A percentile compares a stretch with the other conserved stretches of the same genome.
These are phyloP conservation scores for Chrysosporium queenslandicum DNA, from an alignment of 2,329 filamentous ascomycete species.

Conservation along the genomic window DNA sequence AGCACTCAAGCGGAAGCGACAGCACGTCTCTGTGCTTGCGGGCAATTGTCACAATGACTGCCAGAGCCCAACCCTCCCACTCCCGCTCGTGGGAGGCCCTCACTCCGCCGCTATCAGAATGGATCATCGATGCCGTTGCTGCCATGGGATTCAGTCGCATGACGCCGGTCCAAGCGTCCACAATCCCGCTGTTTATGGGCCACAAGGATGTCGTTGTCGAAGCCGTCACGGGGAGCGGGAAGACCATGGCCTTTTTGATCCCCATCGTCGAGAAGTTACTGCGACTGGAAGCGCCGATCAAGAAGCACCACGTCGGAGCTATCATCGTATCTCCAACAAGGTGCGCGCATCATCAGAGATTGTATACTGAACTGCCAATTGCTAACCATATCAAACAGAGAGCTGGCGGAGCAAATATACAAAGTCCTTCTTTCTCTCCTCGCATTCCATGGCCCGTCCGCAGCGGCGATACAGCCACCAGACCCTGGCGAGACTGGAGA, in stretches of 20 bases:
- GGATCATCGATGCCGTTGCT: conserved; percentile 73
- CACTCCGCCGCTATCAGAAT: conserved; percentile 62
- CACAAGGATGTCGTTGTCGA: conserved; percentile 92
- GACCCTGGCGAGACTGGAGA: conserved; percentile 33
- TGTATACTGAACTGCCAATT: not conserved
- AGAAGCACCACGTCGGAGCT: conserved; percentile 79
- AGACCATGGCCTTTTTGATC: conserved; percentile 77
- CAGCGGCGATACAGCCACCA: conserved; percentile 37
- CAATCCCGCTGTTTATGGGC: conserved; percentile 75
- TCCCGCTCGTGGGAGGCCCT: conserved; percentile 58
- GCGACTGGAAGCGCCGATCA: conserved; percentile 68
- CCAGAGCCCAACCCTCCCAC: conserved; percentile 38
- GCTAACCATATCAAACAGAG: conserved; percentile 39
- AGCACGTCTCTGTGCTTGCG: too few species aligned
- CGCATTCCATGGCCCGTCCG: conserved; percentile 71
- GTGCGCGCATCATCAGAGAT: conserved; percentile 22
- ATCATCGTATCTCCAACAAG: conserved; percentile 84
- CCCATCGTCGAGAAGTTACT: conserved; percentile 75
- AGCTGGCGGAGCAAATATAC: conserved; percentile 84
- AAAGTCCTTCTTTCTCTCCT: conserved; percentile 67
- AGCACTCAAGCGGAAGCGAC: too few species aligned
- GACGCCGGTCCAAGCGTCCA: conserved; percentile 90
- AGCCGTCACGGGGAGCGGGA: conserved; percentile 83
- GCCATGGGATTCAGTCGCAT: conserved; percentile 79
- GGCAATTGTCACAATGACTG: too few species aligned